Conservation (phyloP, 2,329 filamentous ascomycete genomes). For the Aspergillus puulaauensis region DNA sequence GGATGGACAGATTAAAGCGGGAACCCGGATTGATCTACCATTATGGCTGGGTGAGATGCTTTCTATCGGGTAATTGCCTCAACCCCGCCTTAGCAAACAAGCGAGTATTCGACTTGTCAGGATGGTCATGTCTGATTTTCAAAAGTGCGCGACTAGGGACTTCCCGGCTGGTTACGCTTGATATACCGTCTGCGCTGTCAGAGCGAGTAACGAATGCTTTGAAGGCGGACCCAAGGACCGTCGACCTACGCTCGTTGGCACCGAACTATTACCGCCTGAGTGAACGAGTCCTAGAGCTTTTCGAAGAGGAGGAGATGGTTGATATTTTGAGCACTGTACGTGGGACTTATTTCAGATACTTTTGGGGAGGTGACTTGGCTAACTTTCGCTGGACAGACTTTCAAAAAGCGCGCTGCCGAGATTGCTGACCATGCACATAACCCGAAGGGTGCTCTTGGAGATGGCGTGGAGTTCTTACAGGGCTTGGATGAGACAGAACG, state of each 20-base stretch:
- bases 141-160: constrained; percentile 44
- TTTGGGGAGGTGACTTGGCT: background rate
- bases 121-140: background rate
- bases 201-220: constrained; percentile 82
- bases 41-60: constrained; percentile 96
- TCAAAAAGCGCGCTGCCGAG: constrained; percentile 75
- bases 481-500: constrained; percentile 90
- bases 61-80: constrained; percentile 44
- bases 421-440: constrained; percentile 89
- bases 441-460: constrained; percentile 66
- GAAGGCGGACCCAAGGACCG: constrained; percentile 82
- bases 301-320: constrained; percentile 80
- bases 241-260: constrained; percentile 79
- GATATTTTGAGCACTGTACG: constrained; percentile 63
- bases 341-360: background rate
- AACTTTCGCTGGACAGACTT: constrained; percentile 56
- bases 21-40: constrained; percentile 78
- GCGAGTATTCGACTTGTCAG: background rate
- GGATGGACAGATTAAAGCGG: constrained; percentile 66
- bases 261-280: constrained; percentile 87
- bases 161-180: constrained; percentile 70
- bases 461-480: constrained; percentile 76
- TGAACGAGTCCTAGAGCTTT: constrained; percentile 81
- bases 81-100: background rate
- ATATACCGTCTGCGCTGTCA: constrained; percentile 75